Conservation (phyloP, 352 stramenopile genomes). For the Discostella stelligera region DNA sequence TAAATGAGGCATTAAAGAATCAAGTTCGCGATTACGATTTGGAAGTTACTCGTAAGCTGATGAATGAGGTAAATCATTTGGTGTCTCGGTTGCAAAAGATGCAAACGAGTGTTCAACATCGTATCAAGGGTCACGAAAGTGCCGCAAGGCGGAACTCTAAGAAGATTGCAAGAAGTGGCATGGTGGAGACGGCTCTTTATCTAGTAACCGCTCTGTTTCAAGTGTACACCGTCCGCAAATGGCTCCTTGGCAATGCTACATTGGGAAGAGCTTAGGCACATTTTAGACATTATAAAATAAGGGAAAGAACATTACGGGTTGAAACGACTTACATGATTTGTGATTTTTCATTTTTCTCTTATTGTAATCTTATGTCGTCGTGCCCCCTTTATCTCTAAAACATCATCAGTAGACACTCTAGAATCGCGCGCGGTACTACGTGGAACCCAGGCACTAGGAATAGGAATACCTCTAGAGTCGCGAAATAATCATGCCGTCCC, state of each 20-base stretch:
- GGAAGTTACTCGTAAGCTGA: slow-evolving; percentile 44
- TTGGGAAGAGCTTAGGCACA: slow-evolving; percentile 33
- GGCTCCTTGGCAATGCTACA: slow-evolving; percentile 61
- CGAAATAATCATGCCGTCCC: slow-evolving; percentile 1
- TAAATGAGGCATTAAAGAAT: slow-evolving; percentile 23
- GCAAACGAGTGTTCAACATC: slow-evolving; percentile 57
- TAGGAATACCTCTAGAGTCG: too few relatives aligned
- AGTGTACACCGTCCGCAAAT: slow-evolving; percentile 77
- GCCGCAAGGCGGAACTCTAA: slow-evolving; percentile 72
- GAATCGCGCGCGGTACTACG: too few relatives aligned
- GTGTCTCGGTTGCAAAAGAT: slow-evolving; percentile 66
- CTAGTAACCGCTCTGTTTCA: slow-evolving; percentile 74
- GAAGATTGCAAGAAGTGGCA: slow-evolving; percentile 67
- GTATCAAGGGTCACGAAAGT: slow-evolving; percentile 58
- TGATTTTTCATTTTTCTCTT: too few relatives aligned
- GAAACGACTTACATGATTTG: too few relatives aligned
- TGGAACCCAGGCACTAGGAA: too few relatives aligned
- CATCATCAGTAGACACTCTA: too few relatives aligned
- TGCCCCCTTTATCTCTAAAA: too few relatives aligned
- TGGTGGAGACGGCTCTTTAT: slow-evolving; percentile 74
- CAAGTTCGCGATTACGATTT: slow-evolving; percentile 72
- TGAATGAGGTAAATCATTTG: slow-evolving; percentile 63
- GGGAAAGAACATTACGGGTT: neutral
- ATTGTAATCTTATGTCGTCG: too few relatives aligned
- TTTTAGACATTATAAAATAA: neutral